Conservation (phyloP, 805 yeast species). For the Clavispora phyllophila region DNA sequence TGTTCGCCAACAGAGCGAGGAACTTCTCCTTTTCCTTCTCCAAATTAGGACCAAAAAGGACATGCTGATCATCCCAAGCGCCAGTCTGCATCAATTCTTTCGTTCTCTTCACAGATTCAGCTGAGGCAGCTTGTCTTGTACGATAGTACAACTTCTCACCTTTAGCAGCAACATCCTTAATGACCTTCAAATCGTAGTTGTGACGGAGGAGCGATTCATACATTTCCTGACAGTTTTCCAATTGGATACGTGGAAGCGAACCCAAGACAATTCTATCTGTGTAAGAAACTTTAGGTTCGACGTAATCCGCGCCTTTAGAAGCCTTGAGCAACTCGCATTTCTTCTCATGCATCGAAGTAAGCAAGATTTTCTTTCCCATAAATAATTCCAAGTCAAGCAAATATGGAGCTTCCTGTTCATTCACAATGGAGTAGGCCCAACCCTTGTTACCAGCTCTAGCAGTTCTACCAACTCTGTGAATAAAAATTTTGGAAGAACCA, state of each 20-base stretch:
- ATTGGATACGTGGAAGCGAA: constrained; percentile 62
- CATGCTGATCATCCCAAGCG: constrained; percentile 82
- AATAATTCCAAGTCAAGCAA: constrained; percentile 85
- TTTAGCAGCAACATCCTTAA: constrained; percentile 68
- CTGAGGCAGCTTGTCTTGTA: constrained; percentile 82
- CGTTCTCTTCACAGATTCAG: constrained; percentile 78
- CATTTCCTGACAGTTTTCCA: constrained; percentile 72
- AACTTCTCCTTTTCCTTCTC: constrained; percentile 72
- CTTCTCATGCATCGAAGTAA: constrained; percentile 66
- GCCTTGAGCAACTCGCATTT: constrained; percentile 49
- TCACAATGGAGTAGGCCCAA: constrained; percentile 91
- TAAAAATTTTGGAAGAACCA: constrained; percentile 85
- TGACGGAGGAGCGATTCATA: constrained; percentile 54
- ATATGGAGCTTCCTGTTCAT: constrained; percentile 85
- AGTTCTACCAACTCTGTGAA: constrained; percentile 98
- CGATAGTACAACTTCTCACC: constrained; percentile 86
- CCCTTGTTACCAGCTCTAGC: constrained; percentile 98
- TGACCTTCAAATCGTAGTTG: constrained; percentile 61
- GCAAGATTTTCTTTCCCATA: constrained; percentile 72
- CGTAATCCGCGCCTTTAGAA: constrained; percentile 37
- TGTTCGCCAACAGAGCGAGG: constrained; percentile 63
- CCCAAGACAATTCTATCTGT: constrained; percentile 80
- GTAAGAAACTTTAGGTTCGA: constrained; percentile 61
- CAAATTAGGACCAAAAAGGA: constrained; percentile 69
- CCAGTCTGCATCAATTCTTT: constrained; percentile 70